These are phyloP conservation scores for Populus nigra DNA, from an alignment of 345 rosid species.

Conservation along the genomic window DNA sequence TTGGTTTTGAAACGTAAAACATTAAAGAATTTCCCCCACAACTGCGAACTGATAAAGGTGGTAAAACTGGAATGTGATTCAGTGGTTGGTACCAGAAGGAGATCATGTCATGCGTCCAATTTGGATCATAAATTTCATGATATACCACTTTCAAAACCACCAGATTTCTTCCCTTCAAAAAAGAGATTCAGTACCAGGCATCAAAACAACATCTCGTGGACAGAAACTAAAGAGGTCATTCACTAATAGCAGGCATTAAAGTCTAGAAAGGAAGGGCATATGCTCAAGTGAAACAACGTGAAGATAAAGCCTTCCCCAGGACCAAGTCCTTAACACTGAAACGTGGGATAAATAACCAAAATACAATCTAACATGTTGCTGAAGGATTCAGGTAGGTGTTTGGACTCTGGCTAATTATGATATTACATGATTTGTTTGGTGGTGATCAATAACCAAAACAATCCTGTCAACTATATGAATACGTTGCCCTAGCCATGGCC, in stretches of 20 bases:
- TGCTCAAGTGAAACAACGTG: not conserved
- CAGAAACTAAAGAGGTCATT: not conserved
- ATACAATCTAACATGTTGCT: not conserved
- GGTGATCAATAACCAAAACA: not conserved
- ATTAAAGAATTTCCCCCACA: not conserved
- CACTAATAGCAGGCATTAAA: not conserved
- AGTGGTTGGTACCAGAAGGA: not conserved
- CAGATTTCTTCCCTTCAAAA: not conserved
- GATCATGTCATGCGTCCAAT: not conserved
- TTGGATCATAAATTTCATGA: not conserved
- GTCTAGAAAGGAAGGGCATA: too few species aligned
- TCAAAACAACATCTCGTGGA: not conserved
- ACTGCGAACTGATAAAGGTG: not conserved
- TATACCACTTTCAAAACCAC: not conserved
- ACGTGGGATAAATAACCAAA: too few species aligned
- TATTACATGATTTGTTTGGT: not conserved
- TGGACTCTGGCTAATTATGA: not conserved
- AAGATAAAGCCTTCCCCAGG: not conserved
- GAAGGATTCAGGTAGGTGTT: not conserved
- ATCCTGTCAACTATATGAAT: not conserved
- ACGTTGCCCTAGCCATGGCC: not conserved
- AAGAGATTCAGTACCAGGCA: not conserved
- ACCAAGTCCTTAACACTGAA: too few species aligned
- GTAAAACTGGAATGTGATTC: not conserved
- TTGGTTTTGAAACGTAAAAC: not conserved